Evolutionary conservation across 768 basidiomycete species (phyloP), one percentile per base, ranked within the genome.

Genomic region (Chlorophyllum brunneum): DNA sequence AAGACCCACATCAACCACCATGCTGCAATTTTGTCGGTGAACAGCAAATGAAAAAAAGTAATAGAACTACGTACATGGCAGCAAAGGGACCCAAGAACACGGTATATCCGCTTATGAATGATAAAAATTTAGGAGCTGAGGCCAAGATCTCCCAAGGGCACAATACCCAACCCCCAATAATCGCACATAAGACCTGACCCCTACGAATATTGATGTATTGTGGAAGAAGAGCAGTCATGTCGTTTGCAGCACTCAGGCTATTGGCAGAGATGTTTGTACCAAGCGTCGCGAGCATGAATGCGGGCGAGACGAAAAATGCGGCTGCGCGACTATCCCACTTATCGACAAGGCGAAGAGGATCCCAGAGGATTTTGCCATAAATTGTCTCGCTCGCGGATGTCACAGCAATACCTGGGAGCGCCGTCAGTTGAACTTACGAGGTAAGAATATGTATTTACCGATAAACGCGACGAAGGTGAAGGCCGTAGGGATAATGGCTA

Each of bases 1-100:
- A 9, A 36, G 7, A 38, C 71, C 61, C 45, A 79, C 77, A 63
- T 79, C 77, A 20, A 69, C 68, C 1, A 72, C 65, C 72, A 79
- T 78, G 48, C 76, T 77, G 48, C 8, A 53, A 31, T 7, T 15
- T 47, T 33, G 30, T 26, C 18, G 16, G 29, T n/a, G 27, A 22
- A 33, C 20, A 49, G 2, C 18, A 18, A 20, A 34, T 34, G 42
- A 10, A 16, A 48, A 18, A 13, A 7, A 36, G 13, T 48, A 18
- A n/a, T 30, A 41, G 5, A 4, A 16, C 51, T 4, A 70, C 84
- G 57, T 60, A 86, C 75, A 94, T 83, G 20, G 86, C 88, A 27
- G 86, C 83, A 57, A 95, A 86, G 1, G 92, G 92, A 0, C 89
- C 89, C 18, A 95, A 72, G 64, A 95, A 91, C 18, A 93, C 84